Evolutionary conservation across 169 alveolate genomes (phyloP), one percentile per base, ranked within the genome.

Genomic region (Eimeria falciformis): DNA sequence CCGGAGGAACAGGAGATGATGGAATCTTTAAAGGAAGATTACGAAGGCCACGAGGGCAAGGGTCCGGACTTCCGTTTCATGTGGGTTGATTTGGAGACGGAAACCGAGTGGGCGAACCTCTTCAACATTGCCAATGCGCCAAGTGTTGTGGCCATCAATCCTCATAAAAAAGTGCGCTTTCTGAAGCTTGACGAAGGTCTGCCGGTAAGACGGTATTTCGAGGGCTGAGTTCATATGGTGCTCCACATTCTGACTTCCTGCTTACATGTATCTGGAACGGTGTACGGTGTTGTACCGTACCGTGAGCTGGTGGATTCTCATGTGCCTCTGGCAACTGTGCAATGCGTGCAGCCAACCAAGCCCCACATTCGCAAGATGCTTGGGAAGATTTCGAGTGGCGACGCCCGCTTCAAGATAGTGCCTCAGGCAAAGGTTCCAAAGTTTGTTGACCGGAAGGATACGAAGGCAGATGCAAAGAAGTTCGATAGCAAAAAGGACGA

Each of bases 71-170:
- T 96, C 79, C 94, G 96, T 84, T 97, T 97, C 96, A 96, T 97
- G 98, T 97, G 98, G 98, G 96, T 97, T 93, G 95, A 97, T 88
- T 84, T 96, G 43, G 95, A 90, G 18, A 93, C 92, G 23, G 98
- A 97, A 89, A 87, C 62, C 25, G 96, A 94, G 43, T 97, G 95
- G 85, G 68, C 68, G 7, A 55, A 96, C 14, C 95, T 96, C 18
- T 95, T 97, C 62, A 93, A 91, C 53, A 82, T 90, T 7, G 82
- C 92, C 5, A 90, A 93, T 23, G 90, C 94, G 14, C 98, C 98
- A n/a, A 96, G 97, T 0, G 97, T 95, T 17, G 92, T 87, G 50
- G 92, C 81, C 50, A 47, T 87, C 65, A 87, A 87, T 29, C 86
- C 86, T 23, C 78, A 87, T 25, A 45, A 58, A 58, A 71, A 85